These are phyloP conservation scores for Annulohypoxylon bovei DNA, from an alignment of 495 filamentous ascomycete genomes.

Conservation along the genomic window DNA sequence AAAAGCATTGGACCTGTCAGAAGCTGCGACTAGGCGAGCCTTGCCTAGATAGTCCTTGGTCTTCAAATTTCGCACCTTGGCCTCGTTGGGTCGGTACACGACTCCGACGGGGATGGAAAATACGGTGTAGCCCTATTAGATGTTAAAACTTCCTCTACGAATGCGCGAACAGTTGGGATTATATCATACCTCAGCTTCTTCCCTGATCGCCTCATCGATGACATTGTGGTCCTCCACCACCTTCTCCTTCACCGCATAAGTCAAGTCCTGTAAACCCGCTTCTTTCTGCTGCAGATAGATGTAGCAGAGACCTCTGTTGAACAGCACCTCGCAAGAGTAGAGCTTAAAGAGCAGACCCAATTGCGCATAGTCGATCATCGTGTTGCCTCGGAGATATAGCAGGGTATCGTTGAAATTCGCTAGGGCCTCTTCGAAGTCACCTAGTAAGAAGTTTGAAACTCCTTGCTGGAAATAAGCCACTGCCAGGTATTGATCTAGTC, in stretches of 20 bases:
- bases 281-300: slow-evolving; percentile 94
- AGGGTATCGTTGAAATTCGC: slow-evolving; percentile 99
- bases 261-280: slow-evolving; percentile 88
- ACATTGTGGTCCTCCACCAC: slow-evolving; percentile 94
- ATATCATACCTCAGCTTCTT: slow-evolving; percentile 83
- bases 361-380: slow-evolving; percentile 97
- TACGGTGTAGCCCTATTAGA: slow-evolving; percentile 87
- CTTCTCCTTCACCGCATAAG: slow-evolving; percentile 95
- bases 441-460: slow-evolving; percentile 96
- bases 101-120: slow-evolving; percentile 98
- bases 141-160: slow-evolving; percentile 31
- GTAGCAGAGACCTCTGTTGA: slow-evolving; percentile 97
- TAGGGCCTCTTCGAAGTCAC: slow-evolving; percentile 96
- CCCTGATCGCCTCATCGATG: slow-evolving; percentile 94
- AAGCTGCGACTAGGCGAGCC: slow-evolving; percentile 90
- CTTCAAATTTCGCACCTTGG: slow-evolving; percentile 98
- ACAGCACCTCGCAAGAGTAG: slow-evolving; percentile 96
- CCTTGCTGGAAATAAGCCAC: slow-evolving; percentile 99
- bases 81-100: slow-evolving; percentile 93
- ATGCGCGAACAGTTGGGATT: not conserved
- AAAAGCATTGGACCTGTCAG: slow-evolving; percentile 78
- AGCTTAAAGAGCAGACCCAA: slow-evolving; percentile 95
- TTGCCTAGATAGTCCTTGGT: slow-evolving; percentile 97
- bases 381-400: slow-evolving; percentile 93
- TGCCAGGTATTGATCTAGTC: slow-evolving; percentile 91